phyloP scores from a whole-genome alignment of 495 filamentous ascomycete species.

The Hypoxylon fragiforme region DNA sequence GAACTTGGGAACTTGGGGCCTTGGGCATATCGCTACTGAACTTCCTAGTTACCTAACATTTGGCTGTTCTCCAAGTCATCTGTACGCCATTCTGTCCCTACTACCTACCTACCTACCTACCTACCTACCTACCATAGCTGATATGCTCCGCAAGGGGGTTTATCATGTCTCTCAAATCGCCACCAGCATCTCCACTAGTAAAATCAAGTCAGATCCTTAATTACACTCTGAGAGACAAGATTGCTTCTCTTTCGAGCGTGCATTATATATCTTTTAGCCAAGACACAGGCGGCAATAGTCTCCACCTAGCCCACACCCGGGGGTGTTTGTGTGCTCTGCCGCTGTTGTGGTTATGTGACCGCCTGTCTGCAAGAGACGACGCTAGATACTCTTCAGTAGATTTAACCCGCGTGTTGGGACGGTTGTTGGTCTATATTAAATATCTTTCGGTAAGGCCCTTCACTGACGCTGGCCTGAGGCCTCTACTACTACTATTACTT shows the following conservation, averaged over 20 bases:
- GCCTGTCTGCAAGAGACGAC: conserved; percentile 12
- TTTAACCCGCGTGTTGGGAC: conserved; percentile 20
- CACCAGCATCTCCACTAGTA: conserved; percentile 18
- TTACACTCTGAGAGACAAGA: conserved; percentile 14
- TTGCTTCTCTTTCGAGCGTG: conserved; percentile 17
- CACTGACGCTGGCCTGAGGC: too few species aligned
- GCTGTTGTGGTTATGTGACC: too few species aligned
- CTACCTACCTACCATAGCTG: conserved; percentile 1
- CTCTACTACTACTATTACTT: too few species aligned
- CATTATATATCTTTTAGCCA: conserved; percentile 21
- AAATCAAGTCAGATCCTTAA: conserved; percentile 3
- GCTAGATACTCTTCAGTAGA: conserved; percentile 28
- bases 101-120: conserved; percentile 8
- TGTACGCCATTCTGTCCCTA: conserved; percentile 15
- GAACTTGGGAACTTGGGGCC: too few species aligned
- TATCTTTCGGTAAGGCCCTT: conserved; percentile 17
- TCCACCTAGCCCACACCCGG: conserved; percentile 24
- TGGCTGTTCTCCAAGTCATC: conserved; percentile 21
- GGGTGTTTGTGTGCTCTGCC: conserved; percentile 18
- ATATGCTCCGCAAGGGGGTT: conserved; percentile 14
- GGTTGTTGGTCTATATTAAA: conserved; percentile 37
- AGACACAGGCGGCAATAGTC: conserved; percentile 22
- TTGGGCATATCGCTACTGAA: conserved; percentile 33
- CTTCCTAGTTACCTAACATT: conserved; percentile 18
- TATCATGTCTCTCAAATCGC: conserved; percentile 22